Base-by-base conservation (phyloP, 108 stramenopile species). In the Discostella stelligeroides region DNA sequence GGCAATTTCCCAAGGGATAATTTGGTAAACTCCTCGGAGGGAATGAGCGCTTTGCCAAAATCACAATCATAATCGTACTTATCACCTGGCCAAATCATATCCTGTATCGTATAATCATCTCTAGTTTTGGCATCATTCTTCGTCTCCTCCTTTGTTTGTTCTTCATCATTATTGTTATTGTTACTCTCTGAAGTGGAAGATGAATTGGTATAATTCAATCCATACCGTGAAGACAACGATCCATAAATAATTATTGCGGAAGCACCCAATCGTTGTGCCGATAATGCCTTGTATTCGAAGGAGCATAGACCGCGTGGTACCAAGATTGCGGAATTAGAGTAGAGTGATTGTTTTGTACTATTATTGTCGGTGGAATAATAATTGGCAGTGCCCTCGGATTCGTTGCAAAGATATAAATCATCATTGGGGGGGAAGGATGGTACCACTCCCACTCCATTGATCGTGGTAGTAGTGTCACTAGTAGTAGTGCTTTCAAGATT, bases 21-120 rank as follows among this genome's bases (percentile, higher is more conserved):
- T 24, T 54, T 49, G 2, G 14, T 12, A 18, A 75, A 29, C 25
- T 24, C 64, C 20, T 47, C 18, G 0, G 15, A 8, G 8, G 81
- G 72, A 12, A 85, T 57, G 27, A 29, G 58, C 12, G 81, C 81
- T 14, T 28, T 39, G 4, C 84, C 84, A n/a, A 59, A 38, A 10
- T 49, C 38, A 46, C 84, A 85, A 29, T 85, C 84, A 39, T 85
- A 85, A 49, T 85, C 84, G 28, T 43, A 54, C 29, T 79, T 85
- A 17, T 77, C 68, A 0, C 0, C 15, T 7, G 84, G 84, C 68
- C 76, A 85, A 5, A 66, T 21, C 25, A 84, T 63, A 27, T 79
- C 76, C 0, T 66, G n/a, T 21, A n/a, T 59, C 11, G 76, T 56
- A 37, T 76, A 72, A 4, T 46, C 60, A 11, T 14, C 17, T 2